Percentiles rank a stretch among this genome's conserved stretches.
Evolutionary conservation across 2,329 filamentous ascomycete species (phyloP).

Genomic region (Alternaria triticina): DNA sequence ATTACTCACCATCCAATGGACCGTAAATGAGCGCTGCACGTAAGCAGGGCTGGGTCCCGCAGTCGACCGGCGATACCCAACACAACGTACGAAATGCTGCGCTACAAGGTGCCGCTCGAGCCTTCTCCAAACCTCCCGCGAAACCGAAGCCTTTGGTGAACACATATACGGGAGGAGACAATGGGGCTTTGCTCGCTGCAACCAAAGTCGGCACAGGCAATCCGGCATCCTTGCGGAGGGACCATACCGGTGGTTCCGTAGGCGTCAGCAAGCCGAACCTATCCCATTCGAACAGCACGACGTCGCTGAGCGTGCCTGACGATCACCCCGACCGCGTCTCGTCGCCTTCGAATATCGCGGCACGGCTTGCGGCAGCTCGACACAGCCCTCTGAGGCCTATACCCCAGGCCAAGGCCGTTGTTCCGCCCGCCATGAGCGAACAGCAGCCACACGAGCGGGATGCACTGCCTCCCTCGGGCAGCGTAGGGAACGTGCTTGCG

Average conservation of each 20-base stretch:
- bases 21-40: conserved; percentile 46
- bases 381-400: conserved; percentile 55
- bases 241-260: conserved; percentile 42
- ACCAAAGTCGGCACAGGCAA: conserved; percentile 48
- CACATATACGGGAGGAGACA: conserved; percentile 48
- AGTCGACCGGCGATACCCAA: conserved; percentile 43
- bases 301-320: conserved; percentile 38
- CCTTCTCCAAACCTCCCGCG: conserved; percentile 55
- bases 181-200: conserved; percentile 56
- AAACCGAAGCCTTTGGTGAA: conserved; percentile 50
- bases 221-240: conserved; percentile 31
- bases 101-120: conserved; percentile 56
- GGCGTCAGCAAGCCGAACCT: conserved; percentile 30
- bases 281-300: conserved; percentile 40
- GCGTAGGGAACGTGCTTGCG: conserved; percentile 42
- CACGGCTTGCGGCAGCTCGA: conserved; percentile 67
- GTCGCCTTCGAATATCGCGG: conserved; percentile 68
- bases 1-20: conserved; percentile 39
- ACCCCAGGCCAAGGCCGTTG: conserved; percentile 21
- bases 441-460: conserved; percentile 35
- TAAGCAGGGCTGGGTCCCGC: conserved; percentile 36
- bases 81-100: conserved; percentile 53
- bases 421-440: conserved; percentile 25
- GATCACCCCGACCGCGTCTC: conserved; percentile 45
- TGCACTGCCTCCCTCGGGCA: conserved; percentile 40